A percentile compares a stretch with the other conserved stretches of the same genome.
Conservation (phyloP, 768 basidiomycete genomes). For the Candolleomyces eurysporus region DNA sequence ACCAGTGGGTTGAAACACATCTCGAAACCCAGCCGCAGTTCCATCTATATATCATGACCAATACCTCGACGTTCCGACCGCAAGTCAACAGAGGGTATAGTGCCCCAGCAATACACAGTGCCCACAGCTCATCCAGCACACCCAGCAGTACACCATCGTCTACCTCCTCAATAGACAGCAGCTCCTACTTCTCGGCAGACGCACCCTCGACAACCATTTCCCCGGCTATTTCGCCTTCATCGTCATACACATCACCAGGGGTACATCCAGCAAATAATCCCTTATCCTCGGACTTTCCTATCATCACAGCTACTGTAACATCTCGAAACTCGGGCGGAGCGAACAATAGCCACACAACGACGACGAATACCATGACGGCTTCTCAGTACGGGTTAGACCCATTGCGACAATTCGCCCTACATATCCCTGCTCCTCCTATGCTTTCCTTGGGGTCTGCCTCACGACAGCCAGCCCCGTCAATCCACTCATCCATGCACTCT, state of each 20-base stretch:
- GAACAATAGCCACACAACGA: background rate
- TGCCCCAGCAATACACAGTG: slow-evolving; percentile 3
- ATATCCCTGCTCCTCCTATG: slow-evolving; percentile 26
- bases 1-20: background rate
- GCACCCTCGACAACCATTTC: slow-evolving; percentile 14
- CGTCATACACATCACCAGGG: slow-evolving; percentile 6
- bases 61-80: slow-evolving; percentile 1
- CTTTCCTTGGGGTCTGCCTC: slow-evolving; percentile 18
- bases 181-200: slow-evolving; percentile 17
- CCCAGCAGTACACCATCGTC: slow-evolving; percentile 1
- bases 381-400: slow-evolving; percentile 9
- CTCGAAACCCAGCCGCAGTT: background rate
- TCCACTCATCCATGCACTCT: slow-evolving; percentile 9
- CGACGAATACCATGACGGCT: slow-evolving; percentile 4
- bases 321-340: slow-evolving; percentile 9
- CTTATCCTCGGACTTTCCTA: slow-evolving; percentile 15
- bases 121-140: slow-evolving; percentile 1
- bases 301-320: slow-evolving; percentile 20
- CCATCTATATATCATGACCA: slow-evolving; percentile 1
- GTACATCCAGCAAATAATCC: background rate
- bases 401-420: slow-evolving; percentile 25
- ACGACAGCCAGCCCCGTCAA: slow-evolving; percentile 13
- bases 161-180: slow-evolving; percentile 7
- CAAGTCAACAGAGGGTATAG: slow-evolving; percentile 9
- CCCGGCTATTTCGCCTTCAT: slow-evolving; percentile 9